Evolutionary conservation across 108 stramenopile genomes (phyloP).

Genomic region (Fistulifera pelliculosa): DNA sequence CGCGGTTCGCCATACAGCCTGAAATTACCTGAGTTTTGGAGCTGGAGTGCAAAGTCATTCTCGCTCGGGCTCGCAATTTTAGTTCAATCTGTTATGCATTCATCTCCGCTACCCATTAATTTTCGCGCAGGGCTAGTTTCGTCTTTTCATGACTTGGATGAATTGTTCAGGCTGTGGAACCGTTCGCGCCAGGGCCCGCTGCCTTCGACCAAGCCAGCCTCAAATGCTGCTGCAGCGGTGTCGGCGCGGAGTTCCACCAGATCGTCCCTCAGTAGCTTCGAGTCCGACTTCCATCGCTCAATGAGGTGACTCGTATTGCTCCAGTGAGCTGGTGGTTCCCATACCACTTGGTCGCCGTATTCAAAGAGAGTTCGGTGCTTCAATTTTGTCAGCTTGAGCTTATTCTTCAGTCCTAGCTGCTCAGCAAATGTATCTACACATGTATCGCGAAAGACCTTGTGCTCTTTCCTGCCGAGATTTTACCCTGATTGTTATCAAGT

Average conservation of each 20-base stretch:
- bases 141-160: too few species aligned
- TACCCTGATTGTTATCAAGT: conserved; percentile 14
- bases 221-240: neutral
- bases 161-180: neutral
- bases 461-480: conserved; percentile 38
- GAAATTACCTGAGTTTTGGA: too few species aligned
- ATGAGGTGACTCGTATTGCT: neutral
- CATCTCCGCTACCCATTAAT: too few species aligned
- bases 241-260: neutral
- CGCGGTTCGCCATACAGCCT: too few species aligned
- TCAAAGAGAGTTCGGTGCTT: conserved; percentile 1
- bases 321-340: neutral
- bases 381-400: neutral
- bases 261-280: too few species aligned
- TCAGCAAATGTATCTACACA: conserved; percentile 66
- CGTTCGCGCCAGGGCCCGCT: neutral
- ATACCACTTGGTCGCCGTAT: neutral
- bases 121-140: too few species aligned
- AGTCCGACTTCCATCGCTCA: neutral
- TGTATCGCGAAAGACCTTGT: conserved; percentile 52
- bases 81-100: too few species aligned
- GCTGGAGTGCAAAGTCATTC: too few species aligned
- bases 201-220: conserved; percentile 6
- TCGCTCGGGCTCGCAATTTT: too few species aligned
- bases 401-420: conserved; percentile 51